A percentile compares a stretch with the other conserved stretches of the same genome.
phyloP scores from a whole-genome alignment of 2,329 filamentous ascomycete genomes.

The Monilinia fructicola region DNA sequence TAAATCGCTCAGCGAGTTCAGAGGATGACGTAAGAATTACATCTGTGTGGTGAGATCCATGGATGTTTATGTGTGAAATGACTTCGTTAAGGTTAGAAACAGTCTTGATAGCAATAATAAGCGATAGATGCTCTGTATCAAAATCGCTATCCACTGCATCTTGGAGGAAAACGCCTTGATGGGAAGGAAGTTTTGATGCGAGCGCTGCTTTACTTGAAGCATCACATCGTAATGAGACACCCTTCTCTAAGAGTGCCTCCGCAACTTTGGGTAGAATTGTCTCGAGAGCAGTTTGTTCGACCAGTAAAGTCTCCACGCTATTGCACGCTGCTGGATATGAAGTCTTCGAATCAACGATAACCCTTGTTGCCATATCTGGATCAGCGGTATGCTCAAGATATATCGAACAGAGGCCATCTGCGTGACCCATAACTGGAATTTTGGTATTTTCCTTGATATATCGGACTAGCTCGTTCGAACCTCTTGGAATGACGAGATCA shows the following conservation, averaged over 20 bases:
- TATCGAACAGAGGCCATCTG: constrained; percentile 85
- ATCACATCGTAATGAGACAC: constrained; percentile 84
- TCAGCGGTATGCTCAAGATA: constrained; percentile 83
- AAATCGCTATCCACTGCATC: constrained; percentile 71
- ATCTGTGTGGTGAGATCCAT: constrained; percentile 94
- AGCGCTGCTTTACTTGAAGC: constrained; percentile 64
- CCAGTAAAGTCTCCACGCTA: constrained; percentile 84
- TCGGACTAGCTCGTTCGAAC: constrained; percentile 44
- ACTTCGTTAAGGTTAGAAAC: constrained; percentile 69
- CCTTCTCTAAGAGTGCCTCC: constrained; percentile 69
- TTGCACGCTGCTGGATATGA: constrained; percentile 97
- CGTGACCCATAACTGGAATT: constrained; percentile 94
- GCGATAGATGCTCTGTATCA: constrained; percentile 84
- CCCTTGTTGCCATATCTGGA: constrained; percentile 65
- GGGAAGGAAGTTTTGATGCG: constrained; percentile 45
- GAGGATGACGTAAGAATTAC: constrained; percentile 74
- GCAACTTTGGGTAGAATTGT: constrained; percentile 71
- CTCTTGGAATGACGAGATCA: constrained; percentile 87
- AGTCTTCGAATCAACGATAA: constrained; percentile 88
- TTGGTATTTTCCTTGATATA: constrained; percentile 88
- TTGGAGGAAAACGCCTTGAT: constrained; percentile 53
- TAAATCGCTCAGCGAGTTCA: constrained; percentile 74
- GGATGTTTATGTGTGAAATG: constrained; percentile 83
- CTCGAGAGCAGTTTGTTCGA: constrained; percentile 68
- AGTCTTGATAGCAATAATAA: constrained; percentile 80